Conservation (phyloP, 2,329 filamentous ascomycete species). For the Botryotinia calthae region DNA sequence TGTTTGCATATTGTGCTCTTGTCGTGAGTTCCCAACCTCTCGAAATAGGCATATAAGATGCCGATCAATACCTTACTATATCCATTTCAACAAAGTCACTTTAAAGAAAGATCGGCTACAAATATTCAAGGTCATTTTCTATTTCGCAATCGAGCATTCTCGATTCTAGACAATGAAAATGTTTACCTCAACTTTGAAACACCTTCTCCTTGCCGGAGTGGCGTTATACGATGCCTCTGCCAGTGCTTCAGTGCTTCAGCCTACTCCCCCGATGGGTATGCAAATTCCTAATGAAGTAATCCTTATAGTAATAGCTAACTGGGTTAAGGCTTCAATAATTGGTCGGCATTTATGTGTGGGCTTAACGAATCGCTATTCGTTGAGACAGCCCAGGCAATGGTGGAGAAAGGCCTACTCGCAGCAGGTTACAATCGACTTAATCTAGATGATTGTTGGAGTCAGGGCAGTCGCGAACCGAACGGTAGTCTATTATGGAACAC, state of each 20-base stretch:
- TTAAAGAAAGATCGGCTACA: neutral
- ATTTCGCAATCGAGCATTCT: neutral
- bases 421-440: constrained; percentile 57
- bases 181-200: neutral
- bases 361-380: constrained; percentile 50
- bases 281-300: neutral
- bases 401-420: constrained; percentile 48
- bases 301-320: neutral
- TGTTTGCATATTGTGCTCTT: neutral
- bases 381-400: constrained; percentile 48
- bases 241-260: constrained; percentile 32
- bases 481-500: constrained; percentile 47
- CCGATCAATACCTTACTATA: neutral
- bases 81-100: neutral
- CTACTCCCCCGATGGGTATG: constrained; percentile 47
- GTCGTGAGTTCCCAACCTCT: neutral
- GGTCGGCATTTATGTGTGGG: constrained; percentile 48
- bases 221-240: constrained; percentile 17
- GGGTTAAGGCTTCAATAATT: constrained; percentile 46
- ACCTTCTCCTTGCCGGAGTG: neutral
- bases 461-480: constrained; percentile 44
- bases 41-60: neutral
- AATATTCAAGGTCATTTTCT: neutral
- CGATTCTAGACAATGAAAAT: neutral
- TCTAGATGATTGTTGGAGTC: constrained; percentile 62